Conservation (phyloP, 306 rosid species). For the Sicyos edulis region DNA sequence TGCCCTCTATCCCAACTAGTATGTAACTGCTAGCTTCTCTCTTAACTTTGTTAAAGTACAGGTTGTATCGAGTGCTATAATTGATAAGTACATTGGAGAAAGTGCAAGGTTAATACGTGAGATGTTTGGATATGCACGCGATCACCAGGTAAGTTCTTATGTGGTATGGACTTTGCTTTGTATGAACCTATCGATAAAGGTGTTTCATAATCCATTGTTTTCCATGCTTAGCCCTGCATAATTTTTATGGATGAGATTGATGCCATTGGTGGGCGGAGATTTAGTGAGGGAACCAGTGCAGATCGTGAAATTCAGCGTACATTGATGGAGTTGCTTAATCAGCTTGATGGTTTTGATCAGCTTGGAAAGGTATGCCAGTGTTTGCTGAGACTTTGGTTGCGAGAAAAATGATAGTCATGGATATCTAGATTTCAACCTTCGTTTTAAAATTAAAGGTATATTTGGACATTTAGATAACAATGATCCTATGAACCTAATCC, state of each 20-base stretch:
- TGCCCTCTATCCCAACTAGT: neutral
- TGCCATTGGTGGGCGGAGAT: constrained; percentile 99
- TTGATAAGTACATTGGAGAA: constrained; percentile 94
- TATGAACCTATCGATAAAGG: neutral
- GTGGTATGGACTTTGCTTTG: constrained; percentile 14
- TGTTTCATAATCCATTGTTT: constrained; percentile 22
- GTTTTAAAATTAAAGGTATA: neutral
- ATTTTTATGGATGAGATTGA: constrained; percentile 99
- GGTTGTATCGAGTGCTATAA: constrained; percentile 98
- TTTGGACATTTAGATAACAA: neutral
- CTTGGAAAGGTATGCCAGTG: constrained; percentile 70
- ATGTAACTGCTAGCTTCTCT: neutral
- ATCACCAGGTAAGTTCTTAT: constrained; percentile 68
- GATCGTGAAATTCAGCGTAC: constrained; percentile 99
- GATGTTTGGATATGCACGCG: constrained; percentile 99
- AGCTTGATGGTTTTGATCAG: constrained; percentile 96
- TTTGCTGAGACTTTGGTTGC: neutral
- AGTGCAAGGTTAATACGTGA: constrained; percentile 93
- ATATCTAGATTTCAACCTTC: neutral
- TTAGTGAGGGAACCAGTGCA: constrained; percentile 95
- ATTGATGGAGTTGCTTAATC: constrained; percentile 90
- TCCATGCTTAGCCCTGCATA: constrained; percentile 75
- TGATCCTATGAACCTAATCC: neutral
- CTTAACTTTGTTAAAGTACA: constrained; percentile 24
- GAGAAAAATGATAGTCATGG: no score